These are phyloP conservation scores for Aspergillus sclerotialis DNA, from an alignment of 2,329 filamentous ascomycete species.

Conservation along the genomic window DNA sequence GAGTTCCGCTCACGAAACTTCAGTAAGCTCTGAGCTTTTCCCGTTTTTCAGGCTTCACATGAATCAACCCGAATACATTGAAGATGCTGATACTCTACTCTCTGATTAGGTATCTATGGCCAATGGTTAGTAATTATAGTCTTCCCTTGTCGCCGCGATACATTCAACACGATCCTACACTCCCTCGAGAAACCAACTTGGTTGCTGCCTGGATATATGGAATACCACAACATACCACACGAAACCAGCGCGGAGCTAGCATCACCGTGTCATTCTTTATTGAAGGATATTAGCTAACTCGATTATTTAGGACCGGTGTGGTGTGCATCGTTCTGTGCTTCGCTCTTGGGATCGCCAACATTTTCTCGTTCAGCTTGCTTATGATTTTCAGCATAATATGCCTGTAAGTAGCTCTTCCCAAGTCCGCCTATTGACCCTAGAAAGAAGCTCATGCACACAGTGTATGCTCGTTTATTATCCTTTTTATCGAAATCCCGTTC, in stretches of 20 bases:
- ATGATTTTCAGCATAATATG: constrained; percentile 56
- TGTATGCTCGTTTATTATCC: constrained; percentile 62
- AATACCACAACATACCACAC: no score
- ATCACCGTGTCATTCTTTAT: no score
- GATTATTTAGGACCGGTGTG: constrained; percentile 39
- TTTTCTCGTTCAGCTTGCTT: constrained; percentile 53
- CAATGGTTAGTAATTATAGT: constrained; percentile 51
- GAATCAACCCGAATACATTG: background rate
- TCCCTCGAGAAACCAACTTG: constrained; percentile 4
- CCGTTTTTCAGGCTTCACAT: constrained; percentile 1
- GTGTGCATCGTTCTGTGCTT: constrained; percentile 59
- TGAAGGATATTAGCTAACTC: constrained; percentile 9
- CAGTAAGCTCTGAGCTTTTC: constrained; percentile 39
- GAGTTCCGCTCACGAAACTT: constrained; percentile 61
- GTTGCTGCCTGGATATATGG: constrained; percentile 14
- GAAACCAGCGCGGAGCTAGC: no score
- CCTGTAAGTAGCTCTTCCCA: constrained; percentile 39
- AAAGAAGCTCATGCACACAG: constrained; percentile 48
- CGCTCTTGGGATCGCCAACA: constrained; percentile 61
- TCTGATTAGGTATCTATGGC: constrained; percentile 56
- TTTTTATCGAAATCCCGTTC: constrained; percentile 86
- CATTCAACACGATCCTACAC: constrained; percentile 1
- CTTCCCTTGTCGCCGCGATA: constrained; percentile 1
- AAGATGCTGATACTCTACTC: constrained; percentile 15
- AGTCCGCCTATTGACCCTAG: constrained; percentile 4